phyloP scores from a whole-genome alignment of 116 monocot species.

The Dioscorea cayenensis region DNA sequence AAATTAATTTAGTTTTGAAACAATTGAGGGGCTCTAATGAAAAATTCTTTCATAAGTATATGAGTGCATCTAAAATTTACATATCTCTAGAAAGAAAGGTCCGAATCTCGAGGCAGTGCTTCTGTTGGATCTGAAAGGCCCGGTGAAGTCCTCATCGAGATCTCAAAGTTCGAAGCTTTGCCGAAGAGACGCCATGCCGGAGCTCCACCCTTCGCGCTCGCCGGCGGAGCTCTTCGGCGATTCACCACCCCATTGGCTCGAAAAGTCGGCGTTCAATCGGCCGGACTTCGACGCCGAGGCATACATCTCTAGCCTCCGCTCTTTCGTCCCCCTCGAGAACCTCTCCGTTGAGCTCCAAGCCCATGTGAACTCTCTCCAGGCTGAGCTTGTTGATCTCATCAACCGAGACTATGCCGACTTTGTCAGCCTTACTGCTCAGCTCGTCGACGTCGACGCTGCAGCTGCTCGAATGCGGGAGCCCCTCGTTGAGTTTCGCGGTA shows the following conservation, averaged over 20 bases:
- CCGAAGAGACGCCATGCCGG: conserved; percentile 29
- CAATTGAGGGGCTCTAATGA: too few relatives aligned
- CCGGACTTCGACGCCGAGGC: conserved; percentile 60
- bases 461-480: conserved; percentile 80
- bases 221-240: conserved; percentile 82
- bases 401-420: conserved; percentile 98
- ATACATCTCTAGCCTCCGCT: conserved; percentile 74
- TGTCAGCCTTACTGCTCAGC: conserved; percentile 75
- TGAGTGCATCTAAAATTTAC: too few relatives aligned
- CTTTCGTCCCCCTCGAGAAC: conserved; percentile 87
- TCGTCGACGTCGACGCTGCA: conserved; percentile 77
- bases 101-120: neutral
- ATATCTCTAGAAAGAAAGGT: neutral
- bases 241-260: conserved; percentile 68
- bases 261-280: conserved; percentile 49
- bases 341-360: conserved; percentile 80
- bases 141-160: neutral
- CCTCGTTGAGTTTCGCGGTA: conserved; percentile 61
- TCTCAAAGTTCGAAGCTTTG: neutral
- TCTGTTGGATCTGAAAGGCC: neutral
- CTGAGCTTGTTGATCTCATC: conserved; percentile 90
- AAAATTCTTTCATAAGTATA: too few relatives aligned
- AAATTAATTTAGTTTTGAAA: too few relatives aligned
- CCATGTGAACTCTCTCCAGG: conserved; percentile 69
- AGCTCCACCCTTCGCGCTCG: conserved; percentile 23